Percentiles rank a stretch among this genome's conserved stretches.
Conservation (phyloP, 2,329 filamentous ascomycete species). For the Fusarium brevicatenulatum region DNA sequence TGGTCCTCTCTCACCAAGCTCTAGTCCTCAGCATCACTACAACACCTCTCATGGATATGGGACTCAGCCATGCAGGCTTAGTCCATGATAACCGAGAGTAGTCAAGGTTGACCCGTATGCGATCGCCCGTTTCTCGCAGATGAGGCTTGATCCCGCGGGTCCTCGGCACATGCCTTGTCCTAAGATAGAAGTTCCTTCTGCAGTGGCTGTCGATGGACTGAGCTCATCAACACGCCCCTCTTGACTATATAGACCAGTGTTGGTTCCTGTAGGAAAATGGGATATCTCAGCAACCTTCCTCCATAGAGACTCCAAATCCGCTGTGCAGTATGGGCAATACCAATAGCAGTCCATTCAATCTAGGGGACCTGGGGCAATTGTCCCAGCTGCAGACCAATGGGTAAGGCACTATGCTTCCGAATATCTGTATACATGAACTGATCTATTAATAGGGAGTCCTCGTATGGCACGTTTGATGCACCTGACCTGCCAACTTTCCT, state of each 20-base stretch:
- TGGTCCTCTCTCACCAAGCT: slow-evolving; percentile 14
- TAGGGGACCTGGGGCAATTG: slow-evolving; percentile 28
- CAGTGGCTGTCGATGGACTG: slow-evolving; percentile 12
- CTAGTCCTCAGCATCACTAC: slow-evolving; percentile 10
- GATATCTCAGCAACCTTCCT: background rate
- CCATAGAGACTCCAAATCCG: background rate
- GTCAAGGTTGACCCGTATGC: background rate
- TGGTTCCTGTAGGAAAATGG: slow-evolving; percentile 2
- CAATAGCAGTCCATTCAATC: slow-evolving; percentile 28
- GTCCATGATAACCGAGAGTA: slow-evolving; percentile 2
- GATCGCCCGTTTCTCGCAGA: slow-evolving; percentile 10
- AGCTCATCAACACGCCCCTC: background rate
- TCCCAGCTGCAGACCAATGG: slow-evolving; percentile 39
- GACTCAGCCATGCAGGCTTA: slow-evolving; percentile 4
- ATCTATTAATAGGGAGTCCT: slow-evolving; percentile 48
- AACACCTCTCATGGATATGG: slow-evolving; percentile 7
- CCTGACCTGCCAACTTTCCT: slow-evolving; percentile 56
- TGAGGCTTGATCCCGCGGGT: slow-evolving; percentile 24
- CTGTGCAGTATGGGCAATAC: slow-evolving; percentile 37
- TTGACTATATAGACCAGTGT: slow-evolving; percentile 31
- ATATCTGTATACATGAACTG: background rate
- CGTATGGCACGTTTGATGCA: slow-evolving; percentile 53
- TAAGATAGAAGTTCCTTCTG: slow-evolving; percentile 1
- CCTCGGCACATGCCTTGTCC: slow-evolving; percentile 21
- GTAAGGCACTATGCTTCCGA: background rate